Evolutionary conservation across 345 rosid genomes (phyloP).

Genomic region (Moricandia moricandioides): DNA sequence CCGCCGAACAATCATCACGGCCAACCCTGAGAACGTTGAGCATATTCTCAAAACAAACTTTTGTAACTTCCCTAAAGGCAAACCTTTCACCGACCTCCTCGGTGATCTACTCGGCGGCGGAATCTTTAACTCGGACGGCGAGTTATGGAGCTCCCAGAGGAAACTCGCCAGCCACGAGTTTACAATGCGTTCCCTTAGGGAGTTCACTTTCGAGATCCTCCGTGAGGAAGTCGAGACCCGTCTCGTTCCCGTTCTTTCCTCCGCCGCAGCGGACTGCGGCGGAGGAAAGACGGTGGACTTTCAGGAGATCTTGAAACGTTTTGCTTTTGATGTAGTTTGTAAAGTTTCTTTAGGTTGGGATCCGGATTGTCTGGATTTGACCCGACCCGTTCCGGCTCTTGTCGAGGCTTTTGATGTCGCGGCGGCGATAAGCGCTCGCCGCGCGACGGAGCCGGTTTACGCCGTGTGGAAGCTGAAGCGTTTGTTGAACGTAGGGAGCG

Average conservation of each 20-base stretch:
- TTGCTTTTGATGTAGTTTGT: conserved; percentile 56
- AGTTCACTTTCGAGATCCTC: conserved; percentile 49
- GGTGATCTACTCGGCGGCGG: conserved; percentile 83
- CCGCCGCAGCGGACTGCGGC: conserved; percentile 22
- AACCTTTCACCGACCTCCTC: conserved; percentile 67
- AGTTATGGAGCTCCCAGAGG: conserved; percentile 62
- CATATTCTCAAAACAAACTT: conserved; percentile 65
- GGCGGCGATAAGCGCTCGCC: conserved; percentile 52
- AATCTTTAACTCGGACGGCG: conserved; percentile 75
- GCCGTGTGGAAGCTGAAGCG: conserved; percentile 70
- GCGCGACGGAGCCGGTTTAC: conserved; percentile 53
- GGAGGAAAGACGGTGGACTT: conserved; percentile 40
- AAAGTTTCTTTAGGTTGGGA: conserved; percentile 56
- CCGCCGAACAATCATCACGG: conserved; percentile 63
- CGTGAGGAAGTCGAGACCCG: conserved; percentile 53
- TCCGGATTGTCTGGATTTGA: conserved; percentile 49
- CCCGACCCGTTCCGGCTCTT: conserved; percentile 43
- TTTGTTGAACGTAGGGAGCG: conserved; percentile 52
- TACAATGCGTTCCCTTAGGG: conserved; percentile 55
- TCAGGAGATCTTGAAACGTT: conserved; percentile 55
- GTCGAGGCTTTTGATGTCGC: conserved; percentile 54
- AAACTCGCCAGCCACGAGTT: conserved; percentile 81
- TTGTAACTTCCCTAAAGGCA: conserved; percentile 75
- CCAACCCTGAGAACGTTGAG: conserved; percentile 67
- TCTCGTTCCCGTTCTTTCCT: conserved; percentile 50